phyloP scores from a whole-genome alignment of 139 green algal species.

The Coelastrella sp. region DNA sequence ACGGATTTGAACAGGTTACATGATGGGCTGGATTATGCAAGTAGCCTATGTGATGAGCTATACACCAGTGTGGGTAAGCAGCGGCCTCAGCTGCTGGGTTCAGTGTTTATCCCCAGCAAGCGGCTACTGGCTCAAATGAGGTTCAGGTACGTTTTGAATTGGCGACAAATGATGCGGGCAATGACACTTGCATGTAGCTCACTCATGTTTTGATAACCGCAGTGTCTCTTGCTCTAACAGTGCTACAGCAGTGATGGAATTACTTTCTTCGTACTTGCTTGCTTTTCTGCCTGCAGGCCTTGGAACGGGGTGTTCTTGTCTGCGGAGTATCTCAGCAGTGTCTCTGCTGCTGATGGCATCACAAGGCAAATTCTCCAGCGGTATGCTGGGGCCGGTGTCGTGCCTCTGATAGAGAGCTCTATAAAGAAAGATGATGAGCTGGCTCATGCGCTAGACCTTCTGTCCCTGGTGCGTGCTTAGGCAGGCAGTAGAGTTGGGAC shows the following conservation, averaged over 20 bases:
- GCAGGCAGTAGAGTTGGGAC: no score
- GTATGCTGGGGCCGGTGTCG: constrained; percentile 49
- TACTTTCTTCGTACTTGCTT: background rate
- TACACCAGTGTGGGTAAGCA: background rate
- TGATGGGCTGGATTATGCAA: background rate
- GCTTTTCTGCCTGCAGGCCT: constrained; percentile 50
- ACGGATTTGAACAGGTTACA: constrained; percentile 54
- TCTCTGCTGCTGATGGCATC: constrained; percentile 55
- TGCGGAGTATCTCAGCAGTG: constrained; percentile 60
- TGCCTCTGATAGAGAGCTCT: constrained; percentile 61
- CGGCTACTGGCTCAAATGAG: constrained; percentile 68
- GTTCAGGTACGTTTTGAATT: constrained; percentile 55
- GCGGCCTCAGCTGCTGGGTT: constrained; percentile 48
- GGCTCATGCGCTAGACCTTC: constrained; percentile 21
- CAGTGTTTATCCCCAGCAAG: constrained; percentile 63
- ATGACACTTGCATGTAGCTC: no score
- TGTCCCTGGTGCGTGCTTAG: no score
- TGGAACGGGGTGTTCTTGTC: constrained; percentile 71
- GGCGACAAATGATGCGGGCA: background rate
- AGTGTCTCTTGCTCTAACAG: no score
- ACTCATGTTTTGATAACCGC: no score
- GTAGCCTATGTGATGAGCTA: background rate
- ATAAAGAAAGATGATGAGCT: constrained; percentile 48
- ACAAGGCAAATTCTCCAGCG: constrained; percentile 53
- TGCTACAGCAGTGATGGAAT: no score